Evolutionary conservation across 805 yeast genomes (phyloP).

Genomic region (Kazachstania martiniae): DNA sequence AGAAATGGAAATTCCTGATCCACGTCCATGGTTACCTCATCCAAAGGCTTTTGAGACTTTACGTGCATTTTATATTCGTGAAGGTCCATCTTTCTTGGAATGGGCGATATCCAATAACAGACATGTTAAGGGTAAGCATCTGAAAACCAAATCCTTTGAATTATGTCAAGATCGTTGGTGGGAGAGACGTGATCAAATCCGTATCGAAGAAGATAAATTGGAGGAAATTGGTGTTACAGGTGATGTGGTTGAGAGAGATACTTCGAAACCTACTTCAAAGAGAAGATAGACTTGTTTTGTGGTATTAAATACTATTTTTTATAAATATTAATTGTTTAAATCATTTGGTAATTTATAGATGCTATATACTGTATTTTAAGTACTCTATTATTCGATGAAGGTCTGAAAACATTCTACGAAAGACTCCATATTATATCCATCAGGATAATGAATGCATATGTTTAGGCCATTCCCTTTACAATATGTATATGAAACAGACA

Average conservation of each 20-base stretch:
- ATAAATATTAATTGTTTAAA: neutral
- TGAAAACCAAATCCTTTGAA: slow-evolving; percentile 83
- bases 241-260: slow-evolving; percentile 70
- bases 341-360: neutral
- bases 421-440: slow-evolving; percentile 17
- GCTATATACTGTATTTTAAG: neutral
- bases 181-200: slow-evolving; percentile 93
- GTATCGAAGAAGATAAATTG: slow-evolving; percentile 75
- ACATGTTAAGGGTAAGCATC: slow-evolving; percentile 79
- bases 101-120: slow-evolving; percentile 87
- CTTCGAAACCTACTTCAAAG: slow-evolving; percentile 40
- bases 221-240: slow-evolving; percentile 90
- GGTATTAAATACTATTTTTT: neutral
- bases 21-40: slow-evolving; percentile 94
- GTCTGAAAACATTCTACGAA: slow-evolving; percentile 23
- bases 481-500: slow-evolving; percentile 19
- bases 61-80: slow-evolving; percentile 74
- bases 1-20: slow-evolving; percentile 72
- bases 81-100: slow-evolving; percentile 78
- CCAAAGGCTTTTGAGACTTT: slow-evolving; percentile 87
- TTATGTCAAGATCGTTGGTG: slow-evolving; percentile 93
- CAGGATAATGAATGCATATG: slow-evolving; percentile 22
- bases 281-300: slow-evolving; percentile 26
- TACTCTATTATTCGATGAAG: slow-evolving; percentile 12
- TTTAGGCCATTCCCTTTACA: slow-evolving; percentile 17